These are phyloP conservation scores for Yamadazyma jaroonii DNA, from an alignment of 1,139 yeast genomes.

Conservation along the genomic window DNA sequence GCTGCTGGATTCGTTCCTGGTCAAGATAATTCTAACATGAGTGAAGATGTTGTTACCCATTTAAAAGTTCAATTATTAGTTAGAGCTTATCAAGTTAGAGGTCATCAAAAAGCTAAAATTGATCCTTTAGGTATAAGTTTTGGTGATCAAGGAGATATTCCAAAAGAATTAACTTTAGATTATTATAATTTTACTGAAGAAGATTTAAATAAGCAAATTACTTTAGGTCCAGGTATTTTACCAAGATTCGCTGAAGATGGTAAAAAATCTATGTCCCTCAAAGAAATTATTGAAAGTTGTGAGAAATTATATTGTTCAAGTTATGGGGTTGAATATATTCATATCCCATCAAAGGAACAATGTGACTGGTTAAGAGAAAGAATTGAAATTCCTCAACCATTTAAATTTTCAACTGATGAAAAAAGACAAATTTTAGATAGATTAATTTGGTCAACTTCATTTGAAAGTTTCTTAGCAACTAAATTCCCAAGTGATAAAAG, in stretches of 20 bases:
- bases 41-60: conserved; percentile 78
- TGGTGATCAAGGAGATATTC: conserved; percentile 62
- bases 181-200: conserved; percentile 87
- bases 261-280: conserved; percentile 62
- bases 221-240: conserved; percentile 95
- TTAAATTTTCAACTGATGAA: conserved; percentile 78
- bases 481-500: conserved; percentile 98
- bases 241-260: conserved; percentile 83
- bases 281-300: conserved; percentile 74
- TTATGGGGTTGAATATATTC: conserved; percentile 94
- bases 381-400: conserved; percentile 89
- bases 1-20: conserved; percentile 58
- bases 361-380: conserved; percentile 99
- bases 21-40: conserved; percentile 12
- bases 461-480: conserved; percentile 87
- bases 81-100: conserved; percentile 98
- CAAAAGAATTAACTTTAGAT: conserved; percentile 87
- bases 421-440: conserved; percentile 96
- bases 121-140: conserved; percentile 92
- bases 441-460: conserved; percentile 93
- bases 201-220: conserved; percentile 79
- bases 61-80: conserved; percentile 94
- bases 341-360: conserved; percentile 90
- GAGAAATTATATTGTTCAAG: conserved; percentile 84
- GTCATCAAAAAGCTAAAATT: conserved; percentile 91